Evolutionary conservation across 495 filamentous ascomycete genomes (phyloP), one percentile per base, ranked within the genome.

Genomic region (Pseudomonodictys pantanalensis): DNA sequence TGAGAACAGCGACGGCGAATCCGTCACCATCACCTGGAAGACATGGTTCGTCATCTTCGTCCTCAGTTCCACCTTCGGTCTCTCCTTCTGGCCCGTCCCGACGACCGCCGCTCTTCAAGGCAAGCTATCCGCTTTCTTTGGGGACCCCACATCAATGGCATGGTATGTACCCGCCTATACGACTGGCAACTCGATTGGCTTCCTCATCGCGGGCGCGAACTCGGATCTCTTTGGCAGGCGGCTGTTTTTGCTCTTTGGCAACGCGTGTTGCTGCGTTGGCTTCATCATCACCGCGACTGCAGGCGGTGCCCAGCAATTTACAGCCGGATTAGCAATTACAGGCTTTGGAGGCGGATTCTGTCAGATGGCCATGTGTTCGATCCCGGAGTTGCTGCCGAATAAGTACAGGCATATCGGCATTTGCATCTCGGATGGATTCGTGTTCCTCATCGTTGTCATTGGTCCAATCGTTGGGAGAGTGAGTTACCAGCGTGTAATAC

Each of bases 301-400:
- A 8, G 53, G 50, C 6, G 56, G 60, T 11, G 29, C 60, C 17
- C 53, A 24, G n/a, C 51, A 60, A 15, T 60, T 69, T 48, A 70
- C 59, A 25, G 68, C 68, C 22, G 68, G 66, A 9, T 29, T 68
- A 24, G 68, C 57, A 2, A 64, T 69, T 18, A 65, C 62, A 2
- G 68, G 68, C 9, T 67, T 70, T 60, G 70, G 70, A n/a, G 60
- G 59, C 49, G 66, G 59, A n/a, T 59, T 55, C 48, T 67, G 64
- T 32, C 64, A 51, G 43, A 67, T 67, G 64, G 64, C 64, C 3
- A 64, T 64, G 60, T 67, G 60, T 39, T 54, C 52, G 12, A 64
- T 67, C 23, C 64, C 64, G 1, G 64, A 67, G 28, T 29, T 67
- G 33, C 50, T 67, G 26, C 64, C 64, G 15, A 67, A 67, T 29